Base-by-base conservation (phyloP, 2,329 filamentous ascomycete species). In the Aspergillus puulaauensis region DNA sequence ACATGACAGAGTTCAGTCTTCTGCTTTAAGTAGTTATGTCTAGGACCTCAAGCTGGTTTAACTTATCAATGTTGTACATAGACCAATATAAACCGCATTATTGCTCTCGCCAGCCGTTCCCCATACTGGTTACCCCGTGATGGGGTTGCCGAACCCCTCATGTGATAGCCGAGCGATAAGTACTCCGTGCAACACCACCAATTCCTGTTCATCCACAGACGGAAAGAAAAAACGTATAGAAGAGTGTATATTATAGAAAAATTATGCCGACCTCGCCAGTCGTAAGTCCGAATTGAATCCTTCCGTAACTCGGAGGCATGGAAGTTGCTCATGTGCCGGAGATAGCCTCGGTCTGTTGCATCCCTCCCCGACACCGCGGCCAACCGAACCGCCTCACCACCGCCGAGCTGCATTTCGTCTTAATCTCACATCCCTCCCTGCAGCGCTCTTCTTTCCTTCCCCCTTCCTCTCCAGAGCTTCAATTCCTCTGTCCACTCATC, bases 371-470 rank as follows among this genome's bases (percentile, higher is more conserved):
- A 51, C 54, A 17, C 54, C 58, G 58, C 58, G 58, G 58, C 58
- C 54, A 60, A 60, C 54, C 58, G 58, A 47, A 44, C 54, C 54
- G 55, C 24, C 51, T 47, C 39, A 24, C 19, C 37, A 19, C 11
- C 39, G 27, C 47, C 43, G 17, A 46, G 19, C 39, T 51, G 21
- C 40, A 21, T 46, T 49, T 52, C 44, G n/a, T 37, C 47, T 45
- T 46, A n/a, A 21, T 50, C 23, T 45, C 21, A 41, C 40, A n/a
- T 48, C 50, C 17, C 50, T 51, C 35, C 35, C 43, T 35, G 48
- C 48, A 6, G 23, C 39, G 3, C 11, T 17, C 23, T 43, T 46
- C 46, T 53, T 51, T 56, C 45, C 43, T 61, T 54, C 40, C 54
- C 43, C 44, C 56, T 49, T 40, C 37, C n/a, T 37, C 33, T n/a